Evolutionary conservation across 2,329 filamentous ascomycete genomes (phyloP), one percentile per base, ranked within the genome.

Genomic region (Neurospora crassa): DNA sequence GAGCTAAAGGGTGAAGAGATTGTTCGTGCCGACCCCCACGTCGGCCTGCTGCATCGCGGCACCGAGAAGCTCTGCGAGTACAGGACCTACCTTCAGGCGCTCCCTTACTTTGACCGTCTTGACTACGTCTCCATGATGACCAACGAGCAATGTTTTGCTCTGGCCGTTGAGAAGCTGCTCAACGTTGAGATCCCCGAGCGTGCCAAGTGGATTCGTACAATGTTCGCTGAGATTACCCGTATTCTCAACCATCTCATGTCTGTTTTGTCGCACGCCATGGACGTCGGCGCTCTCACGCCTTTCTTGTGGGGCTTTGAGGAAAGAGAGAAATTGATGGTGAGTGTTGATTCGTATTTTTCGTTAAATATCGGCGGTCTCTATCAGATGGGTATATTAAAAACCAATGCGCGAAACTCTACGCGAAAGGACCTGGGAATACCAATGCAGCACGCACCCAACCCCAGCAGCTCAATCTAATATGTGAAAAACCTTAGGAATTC

Each of bases 111-210:
- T 81, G 96, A 99, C 84, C 93, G 96, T 77, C 87, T 99, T 82
- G 96, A 99, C 84, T 99, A 99, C 83, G 94, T 97, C 77, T 97
- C 94, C 79, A 99, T 99, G 96, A 99, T 99, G 96, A 99, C 96
- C 79, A 99, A 99, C 83, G 96, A 99, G 87, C 96, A 99, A 84
- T 97, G 94, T 80, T 99, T 93, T 83, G 90, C 94, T 45, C 88
- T 99, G 76, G 96, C 94, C 24, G 95, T 98, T 71, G 96, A 99
- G 88, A 99, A 99, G 87, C 88, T 99, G 73, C 86, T 99, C 78
- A 99, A 99, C 82, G 87, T 99, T 75, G 96, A 99, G 81, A 92
- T 99, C 74, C 96, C 96, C 34, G 92, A 96, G 75, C 88, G 96
- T 79, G 96, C 96, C 78, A 98, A 99, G 86, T 99, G 91, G 86